A percentile compares a stretch with the other conserved stretches of the same genome.
Conservation (phyloP, 2,329 filamentous ascomycete species). For the Beauveria bassiana region DNA sequence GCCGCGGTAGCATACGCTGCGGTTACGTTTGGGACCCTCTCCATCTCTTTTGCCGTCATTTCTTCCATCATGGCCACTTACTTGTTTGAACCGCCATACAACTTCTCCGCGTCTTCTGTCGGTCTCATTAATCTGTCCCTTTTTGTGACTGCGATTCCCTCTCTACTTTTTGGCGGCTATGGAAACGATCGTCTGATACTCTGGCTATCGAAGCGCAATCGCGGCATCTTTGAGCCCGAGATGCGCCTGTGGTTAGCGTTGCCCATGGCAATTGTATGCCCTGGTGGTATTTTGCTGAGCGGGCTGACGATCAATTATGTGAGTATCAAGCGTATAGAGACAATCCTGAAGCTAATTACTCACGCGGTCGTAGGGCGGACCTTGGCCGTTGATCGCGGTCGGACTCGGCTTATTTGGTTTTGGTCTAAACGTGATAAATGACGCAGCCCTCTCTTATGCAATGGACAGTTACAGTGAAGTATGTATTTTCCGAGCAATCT, state of each 20-base stretch:
- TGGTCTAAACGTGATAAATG: slow-evolving; percentile 25
- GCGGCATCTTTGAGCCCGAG: slow-evolving; percentile 34
- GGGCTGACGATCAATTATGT: slow-evolving; percentile 17
- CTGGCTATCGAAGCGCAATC: slow-evolving; percentile 27
- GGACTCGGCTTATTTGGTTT: slow-evolving; percentile 20
- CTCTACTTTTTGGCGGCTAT: slow-evolving; percentile 27
- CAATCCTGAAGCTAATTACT: not conserved
- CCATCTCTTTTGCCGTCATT: not conserved
- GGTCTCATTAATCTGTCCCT: slow-evolving; percentile 20
- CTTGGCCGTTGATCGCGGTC: slow-evolving; percentile 16
- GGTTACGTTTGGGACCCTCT: not conserved
- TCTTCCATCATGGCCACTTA: not conserved
- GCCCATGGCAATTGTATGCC: slow-evolving; percentile 18
- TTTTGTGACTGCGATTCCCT: slow-evolving; percentile 30
- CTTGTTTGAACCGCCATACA: slow-evolving; percentile 20
- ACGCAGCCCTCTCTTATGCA: slow-evolving; percentile 30
- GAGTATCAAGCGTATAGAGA: not conserved
- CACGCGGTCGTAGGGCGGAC: slow-evolving; percentile 12
- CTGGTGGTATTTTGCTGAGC: slow-evolving; percentile 27
- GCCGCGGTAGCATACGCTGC: slow-evolving; percentile 1
- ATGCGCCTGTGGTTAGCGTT: slow-evolving; percentile 35
- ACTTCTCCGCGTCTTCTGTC: slow-evolving; percentile 18
- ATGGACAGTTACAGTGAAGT: slow-evolving; percentile 29
- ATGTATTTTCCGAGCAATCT: not conserved
- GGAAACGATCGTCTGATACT: slow-evolving; percentile 30